phyloP scores from a whole-genome alignment of 2,329 filamentous ascomycete species.

The Pestalotiopsis sp. region DNA sequence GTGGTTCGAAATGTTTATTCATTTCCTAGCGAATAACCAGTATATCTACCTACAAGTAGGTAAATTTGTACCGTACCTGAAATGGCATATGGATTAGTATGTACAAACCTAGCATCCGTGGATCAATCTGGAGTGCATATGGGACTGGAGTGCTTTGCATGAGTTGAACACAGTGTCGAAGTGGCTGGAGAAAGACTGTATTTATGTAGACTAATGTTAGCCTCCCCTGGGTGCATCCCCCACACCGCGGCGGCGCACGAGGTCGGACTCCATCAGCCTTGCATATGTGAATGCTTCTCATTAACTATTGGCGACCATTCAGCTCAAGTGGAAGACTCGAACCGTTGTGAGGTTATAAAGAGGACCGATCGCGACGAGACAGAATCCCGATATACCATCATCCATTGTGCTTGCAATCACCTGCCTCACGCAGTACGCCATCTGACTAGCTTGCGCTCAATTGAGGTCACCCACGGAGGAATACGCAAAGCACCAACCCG shows the following conservation, averaged over 20 bases:
- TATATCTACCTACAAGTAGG: neutral
- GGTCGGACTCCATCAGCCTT: constrained; percentile 2
- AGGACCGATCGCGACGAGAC: neutral
- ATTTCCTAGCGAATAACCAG: neutral
- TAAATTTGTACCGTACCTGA: too few species aligned
- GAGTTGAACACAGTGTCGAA: neutral
- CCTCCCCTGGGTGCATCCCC: neutral
- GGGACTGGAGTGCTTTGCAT: too few species aligned
- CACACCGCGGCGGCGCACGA: neutral
- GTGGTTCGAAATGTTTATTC: too few species aligned
- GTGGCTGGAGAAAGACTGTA: neutral
- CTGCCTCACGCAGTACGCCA: neutral
- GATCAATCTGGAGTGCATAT: too few species aligned
- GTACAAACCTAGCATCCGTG: too few species aligned
- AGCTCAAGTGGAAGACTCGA: neutral
- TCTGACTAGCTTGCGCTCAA: neutral
- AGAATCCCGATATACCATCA: neutral
- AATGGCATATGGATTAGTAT: neutral
- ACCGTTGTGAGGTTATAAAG: neutral
- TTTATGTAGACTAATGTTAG: neutral
- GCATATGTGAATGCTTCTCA: constrained; percentile 1
- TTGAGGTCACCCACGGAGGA: neutral
- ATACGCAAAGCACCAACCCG: too few species aligned
- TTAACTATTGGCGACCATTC: neutral
- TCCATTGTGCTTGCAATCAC: neutral